phyloP scores from a whole-genome alignment of 768 basidiomycete species.

The Pisolithus tinctorius region DNA sequence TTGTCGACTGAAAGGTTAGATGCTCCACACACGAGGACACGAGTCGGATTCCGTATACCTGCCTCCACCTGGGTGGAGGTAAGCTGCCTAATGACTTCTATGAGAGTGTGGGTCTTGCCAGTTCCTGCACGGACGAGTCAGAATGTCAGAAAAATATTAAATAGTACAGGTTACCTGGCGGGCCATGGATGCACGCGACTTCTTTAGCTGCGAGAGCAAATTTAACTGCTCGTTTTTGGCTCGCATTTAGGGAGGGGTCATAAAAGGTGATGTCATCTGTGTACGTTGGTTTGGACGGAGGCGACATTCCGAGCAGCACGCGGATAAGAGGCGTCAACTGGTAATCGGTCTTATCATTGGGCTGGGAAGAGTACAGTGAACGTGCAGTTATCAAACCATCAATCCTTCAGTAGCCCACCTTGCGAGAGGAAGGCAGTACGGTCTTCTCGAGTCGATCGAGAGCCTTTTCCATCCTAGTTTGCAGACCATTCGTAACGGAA shows the following conservation, averaged over 20 bases:
- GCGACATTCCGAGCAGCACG: constrained; percentile 64
- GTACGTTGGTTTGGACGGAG: constrained; percentile 34
- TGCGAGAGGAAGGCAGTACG: constrained; percentile 20
- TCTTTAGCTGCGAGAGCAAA: constrained; percentile 79
- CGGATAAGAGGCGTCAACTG: constrained; percentile 48
- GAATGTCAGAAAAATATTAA: not conserved
- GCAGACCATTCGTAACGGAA: not conserved
- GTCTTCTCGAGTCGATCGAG: constrained; percentile 58
- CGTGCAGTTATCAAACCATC: not conserved
- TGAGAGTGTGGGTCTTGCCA: constrained; percentile 93
- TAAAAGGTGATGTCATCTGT: constrained; percentile 53
- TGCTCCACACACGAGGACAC: constrained; percentile 85
- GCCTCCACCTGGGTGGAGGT: constrained; percentile 35
- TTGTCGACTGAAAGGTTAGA: constrained; percentile 96
- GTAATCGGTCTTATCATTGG: constrained; percentile 36
- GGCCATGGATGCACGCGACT: constrained; percentile 92
- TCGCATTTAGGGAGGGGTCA: constrained; percentile 69
- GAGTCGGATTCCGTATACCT: constrained; percentile 42
- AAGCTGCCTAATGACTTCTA: constrained; percentile 88
- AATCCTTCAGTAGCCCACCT: constrained; percentile 7
- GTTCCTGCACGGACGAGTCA: constrained; percentile 44
- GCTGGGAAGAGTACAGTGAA: constrained; percentile 11
- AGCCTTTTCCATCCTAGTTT: constrained; percentile 76
- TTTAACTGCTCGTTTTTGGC: constrained; percentile 76
- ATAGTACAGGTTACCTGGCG: constrained; percentile 59